phyloP scores from a whole-genome alignment of 768 basidiomycete genomes.

The Tulasnella sp. region DNA sequence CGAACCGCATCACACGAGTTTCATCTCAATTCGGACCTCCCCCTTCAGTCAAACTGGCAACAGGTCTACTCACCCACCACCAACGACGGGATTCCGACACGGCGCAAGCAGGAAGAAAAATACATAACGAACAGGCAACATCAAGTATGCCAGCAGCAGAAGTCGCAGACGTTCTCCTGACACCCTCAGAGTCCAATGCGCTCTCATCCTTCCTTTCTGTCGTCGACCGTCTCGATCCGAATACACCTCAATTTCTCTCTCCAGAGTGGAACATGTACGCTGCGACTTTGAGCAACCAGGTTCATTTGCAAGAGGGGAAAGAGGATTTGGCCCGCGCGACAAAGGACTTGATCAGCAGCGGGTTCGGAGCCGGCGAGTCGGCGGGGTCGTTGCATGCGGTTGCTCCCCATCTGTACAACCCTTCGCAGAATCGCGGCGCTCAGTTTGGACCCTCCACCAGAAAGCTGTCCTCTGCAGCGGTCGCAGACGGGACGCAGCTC shows the following conservation, averaged over 20 bases:
- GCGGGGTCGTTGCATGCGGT: constrained; percentile 41
- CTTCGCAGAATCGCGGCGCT: constrained; percentile 31
- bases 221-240: constrained; percentile 47
- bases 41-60: constrained; percentile 15
- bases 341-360: constrained; percentile 77
- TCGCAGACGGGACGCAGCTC: not conserved
- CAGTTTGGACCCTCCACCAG: constrained; percentile 30
- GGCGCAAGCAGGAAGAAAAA: not conserved
- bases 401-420: constrained; percentile 33
- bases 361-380: constrained; percentile 34
- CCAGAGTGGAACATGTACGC: constrained; percentile 51
- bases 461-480: constrained; percentile 30
- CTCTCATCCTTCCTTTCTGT: constrained; percentile 66
- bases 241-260: constrained; percentile 36
- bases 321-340: constrained; percentile 74
- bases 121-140: not conserved
- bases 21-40: not conserved
- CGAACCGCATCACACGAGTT: not conserved
- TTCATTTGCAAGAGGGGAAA: constrained; percentile 46
- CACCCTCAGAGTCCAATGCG: constrained; percentile 61
- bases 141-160: not conserved
- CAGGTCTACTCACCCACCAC: constrained; percentile 4
- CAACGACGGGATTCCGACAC: not conserved
- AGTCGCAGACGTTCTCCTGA: constrained; percentile 44
- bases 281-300: constrained; percentile 40